Evolutionary conservation across 225 moss, liverwort and hornwort species (phyloP).

Genomic region (Pleurozium schreberi): DNA sequence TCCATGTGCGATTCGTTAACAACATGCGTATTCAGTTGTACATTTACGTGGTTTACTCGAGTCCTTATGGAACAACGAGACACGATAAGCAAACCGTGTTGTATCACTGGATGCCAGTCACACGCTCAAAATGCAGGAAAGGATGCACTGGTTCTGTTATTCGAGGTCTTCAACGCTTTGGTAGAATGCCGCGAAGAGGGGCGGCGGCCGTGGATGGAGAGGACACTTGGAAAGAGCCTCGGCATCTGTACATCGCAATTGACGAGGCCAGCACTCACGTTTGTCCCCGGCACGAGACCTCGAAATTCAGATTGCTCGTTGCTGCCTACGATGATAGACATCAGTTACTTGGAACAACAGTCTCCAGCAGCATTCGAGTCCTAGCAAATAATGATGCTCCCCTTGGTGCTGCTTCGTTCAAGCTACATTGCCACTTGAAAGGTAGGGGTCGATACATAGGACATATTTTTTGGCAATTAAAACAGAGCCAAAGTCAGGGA

Average conservation of each 20-base stretch:
- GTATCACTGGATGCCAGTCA: conserved; percentile 98
- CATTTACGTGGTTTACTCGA: conserved; percentile 91
- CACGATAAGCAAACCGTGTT: conserved; percentile 45
- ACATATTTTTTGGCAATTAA: neutral
- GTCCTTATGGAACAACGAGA: conserved; percentile 57
- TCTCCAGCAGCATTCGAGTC: conserved; percentile 97
- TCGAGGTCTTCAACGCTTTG: conserved; percentile 94
- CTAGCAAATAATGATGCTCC: conserved; percentile 99
- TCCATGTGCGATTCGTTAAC: conserved; percentile 95
- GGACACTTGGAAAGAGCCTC: conserved; percentile 98
- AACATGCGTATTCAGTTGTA: conserved; percentile 82
- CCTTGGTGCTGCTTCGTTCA: conserved; percentile 91
- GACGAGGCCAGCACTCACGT: conserved; percentile 99
- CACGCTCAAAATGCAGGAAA: conserved; percentile 91
- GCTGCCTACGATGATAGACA: conserved; percentile 90
- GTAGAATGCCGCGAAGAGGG: conserved; percentile 93
- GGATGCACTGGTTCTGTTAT: conserved; percentile 95
- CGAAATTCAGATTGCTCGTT: conserved; percentile 89
- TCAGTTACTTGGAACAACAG: conserved; percentile 84
- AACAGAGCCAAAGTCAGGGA: neutral
- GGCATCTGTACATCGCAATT: conserved; percentile 93
- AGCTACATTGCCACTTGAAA: conserved; percentile 90
- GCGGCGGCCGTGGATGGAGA: conserved; percentile 76
- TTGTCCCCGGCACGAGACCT: conserved; percentile 84
- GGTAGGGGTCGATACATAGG: conserved; percentile 28